phyloP scores from a whole-genome alignment of 352 stramenopile species.

The Phytophthora citricola region DNA sequence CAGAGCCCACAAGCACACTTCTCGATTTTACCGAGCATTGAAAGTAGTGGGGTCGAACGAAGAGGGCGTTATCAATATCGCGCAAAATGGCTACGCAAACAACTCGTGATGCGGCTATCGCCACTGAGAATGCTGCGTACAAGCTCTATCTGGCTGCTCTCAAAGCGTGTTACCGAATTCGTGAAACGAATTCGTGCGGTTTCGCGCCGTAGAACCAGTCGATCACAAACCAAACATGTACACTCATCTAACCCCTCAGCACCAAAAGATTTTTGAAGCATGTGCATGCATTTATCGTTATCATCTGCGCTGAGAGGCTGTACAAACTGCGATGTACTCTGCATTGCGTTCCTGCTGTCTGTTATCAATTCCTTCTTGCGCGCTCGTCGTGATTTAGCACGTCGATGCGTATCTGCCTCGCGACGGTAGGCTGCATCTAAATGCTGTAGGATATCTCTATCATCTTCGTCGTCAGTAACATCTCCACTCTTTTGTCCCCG shows the following conservation, averaged over 20 bases:
- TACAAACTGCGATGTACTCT: not conserved
- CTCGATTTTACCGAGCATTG: no score
- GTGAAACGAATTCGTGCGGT: no score
- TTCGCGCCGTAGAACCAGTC: not conserved
- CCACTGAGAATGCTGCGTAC: no score
- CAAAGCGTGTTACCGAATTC: no score
- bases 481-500: no score
- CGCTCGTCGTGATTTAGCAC: not conserved
- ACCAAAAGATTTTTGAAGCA: not conserved
- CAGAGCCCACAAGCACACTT: no score
- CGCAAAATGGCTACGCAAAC: no score
- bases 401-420: not conserved
- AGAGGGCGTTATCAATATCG: no score
- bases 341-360: no score
- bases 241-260: conserved; percentile 6
- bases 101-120: no score
- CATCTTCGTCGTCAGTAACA: not conserved
- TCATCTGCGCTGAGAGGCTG: not conserved
- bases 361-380: not conserved
- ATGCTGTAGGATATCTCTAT: not conserved
- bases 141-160: no score
- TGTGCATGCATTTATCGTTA: not conserved
- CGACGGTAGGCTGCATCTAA: not conserved
- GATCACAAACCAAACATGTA: conserved; percentile 1
- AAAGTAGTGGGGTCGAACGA: no score